Base-by-base conservation (phyloP, 371 early-diverging fungal species). In the Mortierella sp. region DNA sequence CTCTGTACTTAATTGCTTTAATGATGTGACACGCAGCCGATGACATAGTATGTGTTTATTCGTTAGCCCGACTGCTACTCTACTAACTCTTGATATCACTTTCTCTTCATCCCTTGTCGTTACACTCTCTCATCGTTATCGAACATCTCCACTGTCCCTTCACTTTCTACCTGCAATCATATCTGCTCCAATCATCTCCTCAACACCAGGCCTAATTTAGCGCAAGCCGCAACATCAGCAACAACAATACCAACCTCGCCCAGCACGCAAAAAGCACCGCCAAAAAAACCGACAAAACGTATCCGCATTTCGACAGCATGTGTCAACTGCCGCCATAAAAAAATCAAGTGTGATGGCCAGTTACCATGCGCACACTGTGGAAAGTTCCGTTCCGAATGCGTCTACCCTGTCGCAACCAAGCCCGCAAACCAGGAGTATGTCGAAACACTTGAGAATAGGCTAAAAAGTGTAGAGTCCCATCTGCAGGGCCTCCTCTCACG, bases 301-400 rank as follows among this genome's bases (percentile, higher is more conserved):
- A 87, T 84, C 42, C 87, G 87, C 63, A 87, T 89, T 39, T 82
- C 87, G 19, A 89, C 87, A 48, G 89, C 89, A 3, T 87, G 87
- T 54, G 67, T 82, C 23, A 86, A 85, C 64, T 88, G 88, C 56
- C 79, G 88, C 54, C 79, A 86, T 17, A 85, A 86, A 72, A 88
- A 88, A 60, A 86, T 85, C 50, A 86, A 86, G 70, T 88, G 88
- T 50, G 84, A 88, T 70, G 89, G 89, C 27, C 82, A 82, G 51
- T 80, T 81, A 27, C 89, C 89, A 14, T 89, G 89, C 60, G 79
- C 83, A n/a, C 86, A 83, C 68, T 89, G 89, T 58, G 79, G 80
- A 69, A 84, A 85, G 56, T 82, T 84, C 41, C 71, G 62, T 5
- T 81, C 80, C 11, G 61, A 71, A 12, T 87, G 88, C 60, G 60